Percentiles rank a stretch among this genome's conserved stretches.
These are phyloP conservation scores for Botrytis hyacinthi DNA, from an alignment of 2,329 filamentous ascomycete species.

Conservation along the genomic window DNA sequence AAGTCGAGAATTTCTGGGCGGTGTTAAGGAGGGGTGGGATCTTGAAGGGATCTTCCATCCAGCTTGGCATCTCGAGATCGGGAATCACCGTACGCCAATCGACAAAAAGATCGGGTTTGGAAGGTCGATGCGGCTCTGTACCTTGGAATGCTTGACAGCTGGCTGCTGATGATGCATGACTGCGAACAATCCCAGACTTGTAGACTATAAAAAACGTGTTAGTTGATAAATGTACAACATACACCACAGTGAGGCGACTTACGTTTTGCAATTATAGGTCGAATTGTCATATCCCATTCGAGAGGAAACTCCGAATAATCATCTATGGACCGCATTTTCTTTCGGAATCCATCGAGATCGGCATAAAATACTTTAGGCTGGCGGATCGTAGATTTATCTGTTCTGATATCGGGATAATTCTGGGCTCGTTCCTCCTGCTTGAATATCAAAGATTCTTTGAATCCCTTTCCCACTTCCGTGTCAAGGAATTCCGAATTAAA, in stretches of 20 bases:
- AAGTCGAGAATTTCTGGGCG: constrained; percentile 37
- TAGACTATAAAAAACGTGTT: constrained; percentile 40
- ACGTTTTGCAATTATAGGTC: constrained; percentile 45
- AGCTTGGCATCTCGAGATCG: constrained; percentile 30
- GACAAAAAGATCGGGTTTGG: constrained; percentile 45
- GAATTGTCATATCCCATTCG: constrained; percentile 43
- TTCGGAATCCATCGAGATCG: constrained; percentile 29
- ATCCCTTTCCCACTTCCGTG: constrained; percentile 38
- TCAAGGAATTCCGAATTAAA: constrained; percentile 43
- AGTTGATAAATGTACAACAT: background rate
- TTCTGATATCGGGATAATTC: constrained; percentile 41
- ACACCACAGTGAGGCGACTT: constrained; percentile 16
- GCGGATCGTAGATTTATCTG: constrained; percentile 41
- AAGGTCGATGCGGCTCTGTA: constrained; percentile 40
- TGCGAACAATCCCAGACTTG: constrained; percentile 45
- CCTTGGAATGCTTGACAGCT: constrained; percentile 42
- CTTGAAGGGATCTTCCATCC: constrained; percentile 39
- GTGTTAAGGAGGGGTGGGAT: constrained; percentile 39
- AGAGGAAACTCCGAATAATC: constrained; percentile 38
- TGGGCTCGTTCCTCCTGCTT: constrained; percentile 44
- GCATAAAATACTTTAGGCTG: constrained; percentile 42
- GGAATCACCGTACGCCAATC: constrained; percentile 40
- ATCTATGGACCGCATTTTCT: constrained; percentile 30
- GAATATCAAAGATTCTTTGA: constrained; percentile 42
- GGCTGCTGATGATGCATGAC: constrained; percentile 31